Percentiles rank a stretch among this genome's conserved stretches.
Conservation (phyloP, 371 early-diverging fungal genomes). For the Mycotypha africana region DNA sequence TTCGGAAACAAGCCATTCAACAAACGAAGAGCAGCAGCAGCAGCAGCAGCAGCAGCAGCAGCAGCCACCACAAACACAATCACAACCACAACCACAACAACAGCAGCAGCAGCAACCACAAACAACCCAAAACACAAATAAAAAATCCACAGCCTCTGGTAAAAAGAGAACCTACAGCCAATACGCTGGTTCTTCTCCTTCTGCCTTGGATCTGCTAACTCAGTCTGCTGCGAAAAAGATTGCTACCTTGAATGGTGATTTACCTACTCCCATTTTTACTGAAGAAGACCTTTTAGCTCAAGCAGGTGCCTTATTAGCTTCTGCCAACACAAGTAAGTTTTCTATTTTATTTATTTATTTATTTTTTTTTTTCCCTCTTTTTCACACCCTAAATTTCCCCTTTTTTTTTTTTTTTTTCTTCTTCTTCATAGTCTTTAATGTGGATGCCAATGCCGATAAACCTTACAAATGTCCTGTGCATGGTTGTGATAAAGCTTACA, state of each 20-base stretch:
- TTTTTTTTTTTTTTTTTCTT: too few relatives aligned
- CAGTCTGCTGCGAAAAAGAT: slow-evolving; percentile 32
- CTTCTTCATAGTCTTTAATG: background rate
- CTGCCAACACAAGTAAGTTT: slow-evolving; percentile 17
- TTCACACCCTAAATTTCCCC: background rate
- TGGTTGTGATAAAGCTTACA: slow-evolving; percentile 93
- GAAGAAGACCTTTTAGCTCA: slow-evolving; percentile 41
- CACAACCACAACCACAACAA: background rate
- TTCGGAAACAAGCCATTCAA: too few relatives aligned
- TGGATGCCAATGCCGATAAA: slow-evolving; percentile 47
- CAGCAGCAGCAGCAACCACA: background rate
- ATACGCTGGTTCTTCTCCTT: slow-evolving; percentile 4
- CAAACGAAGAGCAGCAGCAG: background rate
- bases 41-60: background rate
- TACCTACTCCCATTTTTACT: slow-evolving; percentile 18
- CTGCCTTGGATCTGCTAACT: slow-evolving; percentile 23
- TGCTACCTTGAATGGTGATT: slow-evolving; percentile 9
- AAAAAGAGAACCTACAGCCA: slow-evolving; percentile 27
- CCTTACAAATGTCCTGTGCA: slow-evolving; percentile 76
- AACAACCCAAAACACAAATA: background rate
- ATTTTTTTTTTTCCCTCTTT: background rate
- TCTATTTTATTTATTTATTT: background rate
- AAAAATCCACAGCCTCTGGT: slow-evolving; percentile 4
- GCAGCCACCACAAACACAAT: background rate
- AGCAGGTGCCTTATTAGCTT: slow-evolving; percentile 33